Conservation (phyloP, 2,329 filamentous ascomycete genomes). For the Phyllachora maydis region DNA sequence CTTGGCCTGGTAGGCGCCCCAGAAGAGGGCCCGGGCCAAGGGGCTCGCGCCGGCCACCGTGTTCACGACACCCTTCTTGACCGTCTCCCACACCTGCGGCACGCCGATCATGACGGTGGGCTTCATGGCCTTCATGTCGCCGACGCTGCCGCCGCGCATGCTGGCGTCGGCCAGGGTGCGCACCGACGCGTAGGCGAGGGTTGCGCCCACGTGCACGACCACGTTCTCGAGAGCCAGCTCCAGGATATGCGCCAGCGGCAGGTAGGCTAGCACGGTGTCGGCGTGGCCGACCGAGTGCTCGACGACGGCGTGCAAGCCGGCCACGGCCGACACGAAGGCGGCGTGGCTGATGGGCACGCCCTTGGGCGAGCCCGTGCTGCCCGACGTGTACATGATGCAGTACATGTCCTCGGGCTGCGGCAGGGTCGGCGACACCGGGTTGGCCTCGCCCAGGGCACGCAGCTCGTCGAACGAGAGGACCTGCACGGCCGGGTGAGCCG, state of each 20-base stretch:
- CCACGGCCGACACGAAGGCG: conserved; percentile 61
- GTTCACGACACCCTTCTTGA: conserved; percentile 79
- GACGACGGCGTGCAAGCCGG: conserved; percentile 62
- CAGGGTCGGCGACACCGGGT: conserved; percentile 48
- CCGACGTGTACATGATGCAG: conserved; percentile 76
- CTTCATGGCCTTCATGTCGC: conserved; percentile 81
- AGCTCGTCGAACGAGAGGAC: conserved; percentile 35
- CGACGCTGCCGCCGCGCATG: conserved; percentile 74
- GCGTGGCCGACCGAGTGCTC: conserved; percentile 57
- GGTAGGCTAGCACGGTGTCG: conserved; percentile 72
- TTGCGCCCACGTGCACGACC: conserved; percentile 72
- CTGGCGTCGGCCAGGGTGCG: conserved; percentile 73
- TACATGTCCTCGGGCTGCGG: conserved; percentile 59
- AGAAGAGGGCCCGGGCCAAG: conserved; percentile 63
- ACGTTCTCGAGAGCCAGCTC: conserved; percentile 93
- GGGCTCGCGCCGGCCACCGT: conserved; percentile 54
- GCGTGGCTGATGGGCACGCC: conserved; percentile 69
- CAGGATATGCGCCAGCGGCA: conserved; percentile 88
- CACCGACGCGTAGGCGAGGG: conserved; percentile 82
- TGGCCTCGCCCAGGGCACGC: conserved; percentile 37
- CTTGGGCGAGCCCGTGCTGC: conserved; percentile 76
- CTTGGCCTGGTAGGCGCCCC: conserved; percentile 40
- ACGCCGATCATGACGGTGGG: conserved; percentile 88
- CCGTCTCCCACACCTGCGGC: conserved; percentile 89
- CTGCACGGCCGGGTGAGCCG: conserved; percentile 29